Evolutionary conservation across 176 grass and related monocot genomes (phyloP), one percentile per base, ranked within the genome.

Genomic region (Oryza punctata): DNA sequence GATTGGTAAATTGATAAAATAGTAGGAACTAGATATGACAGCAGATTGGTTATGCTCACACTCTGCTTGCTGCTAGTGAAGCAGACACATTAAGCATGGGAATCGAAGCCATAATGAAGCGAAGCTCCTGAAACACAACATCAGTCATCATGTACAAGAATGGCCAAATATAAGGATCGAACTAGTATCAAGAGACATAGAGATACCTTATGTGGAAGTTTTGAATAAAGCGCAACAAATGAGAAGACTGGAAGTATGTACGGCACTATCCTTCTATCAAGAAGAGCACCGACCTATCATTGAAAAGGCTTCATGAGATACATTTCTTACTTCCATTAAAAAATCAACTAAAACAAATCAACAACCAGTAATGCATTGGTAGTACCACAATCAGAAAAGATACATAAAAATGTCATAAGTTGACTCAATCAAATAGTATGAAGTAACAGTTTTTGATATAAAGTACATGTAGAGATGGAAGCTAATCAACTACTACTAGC

Each of bases 191-290:
- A 84, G 45, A 70, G 29, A 85, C 26, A 44, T 43, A 44, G 63
- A 73, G 8, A 80, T 65, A 99, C 96, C 96, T 99, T 96, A 87
- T 96, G 96, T 65, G 84, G 93, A 77, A 96, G 96, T 88, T 99
- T 99, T 79, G 96, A 99, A 89, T 99, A 96, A 77, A 99, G 91
- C 63, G 91, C 72, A 89, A 99, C 86, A 91, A 99, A 99, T 68
- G 86, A 94, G 49, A 92, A 90, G 78, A 96, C 91, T 26, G 96
- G 96, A 86, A 96, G 37, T 35, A 91, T 85, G 82, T 92, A 96
- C 14, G 64, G 80, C 33, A 88, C 77, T 83, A 99, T 94, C 81
- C 96, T 96, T 88, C 91, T 90, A 77, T 96, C 96, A 86, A 99
- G 83, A 83, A 96, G 43, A 81, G 81, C 75, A 72, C 96, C 91